Evolutionary conservation across 2,329 filamentous ascomycete species (phyloP), one percentile per base, ranked within the genome.

Genomic region (Neurospora crassa): DNA sequence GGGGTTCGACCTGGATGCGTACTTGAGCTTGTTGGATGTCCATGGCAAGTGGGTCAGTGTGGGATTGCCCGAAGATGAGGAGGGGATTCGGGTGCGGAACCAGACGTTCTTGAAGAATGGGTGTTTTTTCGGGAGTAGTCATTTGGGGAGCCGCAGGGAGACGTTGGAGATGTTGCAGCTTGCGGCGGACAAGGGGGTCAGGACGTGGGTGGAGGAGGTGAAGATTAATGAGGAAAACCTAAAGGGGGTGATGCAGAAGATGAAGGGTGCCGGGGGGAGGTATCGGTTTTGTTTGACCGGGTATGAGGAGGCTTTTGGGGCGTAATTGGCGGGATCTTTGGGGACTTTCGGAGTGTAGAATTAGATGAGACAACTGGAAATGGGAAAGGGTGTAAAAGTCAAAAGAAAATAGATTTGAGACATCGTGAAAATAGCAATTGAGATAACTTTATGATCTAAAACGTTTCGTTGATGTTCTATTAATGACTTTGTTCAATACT

Each of bases 1-100:
- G 69, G 86, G 84, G 68, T 92, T 93, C 81, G 88, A 92, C 78
- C 83, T 93, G 41, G 81, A 82, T 69, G 86, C 90, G 74, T 96
- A 96, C 83, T 88, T 96, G 77, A 88, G 87, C 73, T 87, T 94
- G 77, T 87, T 96, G 79, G 93, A 95, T 81, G 90, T 95, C 71
- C 92, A 94, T 82, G 92, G 91, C 72, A 87, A 86, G 78, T 96
- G 92, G 88, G 88, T 95, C 79, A 92, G 87, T 77, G 91, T 95
- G 70, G 92, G 92, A 59, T 85, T 96, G 78, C 92, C 92, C 3
- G 92, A 94, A 79, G 91, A 92, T 73, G 89, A 91, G 67, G 89
- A 90, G 67, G 88, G 92, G 12, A 88, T 92, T 71, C 82, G 85
- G 70, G 85, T 96, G 75, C 89, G 88, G 82, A 90, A 91, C 69